Evolutionary conservation across 768 basidiomycete genomes (phyloP), one percentile per base, ranked within the genome.

Genomic region (Kwoniella sp.): DNA sequence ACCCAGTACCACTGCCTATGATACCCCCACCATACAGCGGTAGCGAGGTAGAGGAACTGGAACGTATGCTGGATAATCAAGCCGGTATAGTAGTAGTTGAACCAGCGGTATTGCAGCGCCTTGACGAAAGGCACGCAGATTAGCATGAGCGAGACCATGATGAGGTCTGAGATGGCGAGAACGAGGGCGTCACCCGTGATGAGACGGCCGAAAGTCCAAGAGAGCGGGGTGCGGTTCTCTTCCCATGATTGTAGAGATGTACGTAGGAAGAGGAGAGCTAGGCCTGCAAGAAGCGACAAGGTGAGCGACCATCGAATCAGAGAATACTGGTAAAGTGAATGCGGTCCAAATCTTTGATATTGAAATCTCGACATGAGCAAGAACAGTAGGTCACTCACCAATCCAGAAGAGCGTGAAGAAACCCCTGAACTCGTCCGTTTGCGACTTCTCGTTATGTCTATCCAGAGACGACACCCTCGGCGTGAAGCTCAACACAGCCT

Each of bases 1-100:
- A 97, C 94, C 94, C 94, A 97, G 37, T 92, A 93, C 94, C 94
- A 97, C 73, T 93, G 86, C 56, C 93, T 82, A 70, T 94, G 88
- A 77, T 91, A 94, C 0, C 93, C 96, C 93, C 94, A 97, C 51
- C 85, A 87, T 31, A 98, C 85, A 2, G 90, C 89, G 11, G 84
- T 82, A 45, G 84, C 85, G n/a, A 98, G 84, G 31, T 92, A 86
- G 0, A 82, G 73, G 0, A 89, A 86, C 82, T 98, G 95, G 55
- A 88, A 84, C 13, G 84, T 26, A 81, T 98, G 93, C 75, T 99
- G 96, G 0, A 97, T 73, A 26, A 88, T 71, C 20, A 89, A 66
- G 22, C 92, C 93, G 0, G 85, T 84, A 86, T 86, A 89, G 76
- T 90, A 86, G 79, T 93, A 96, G 37, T 79, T 83, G 71, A 95